Percentiles rank a stretch among this genome's conserved stretches.
Evolutionary conservation across 352 stramenopile genomes (phyloP).

Genomic region (Bremia lactucae): DNA sequence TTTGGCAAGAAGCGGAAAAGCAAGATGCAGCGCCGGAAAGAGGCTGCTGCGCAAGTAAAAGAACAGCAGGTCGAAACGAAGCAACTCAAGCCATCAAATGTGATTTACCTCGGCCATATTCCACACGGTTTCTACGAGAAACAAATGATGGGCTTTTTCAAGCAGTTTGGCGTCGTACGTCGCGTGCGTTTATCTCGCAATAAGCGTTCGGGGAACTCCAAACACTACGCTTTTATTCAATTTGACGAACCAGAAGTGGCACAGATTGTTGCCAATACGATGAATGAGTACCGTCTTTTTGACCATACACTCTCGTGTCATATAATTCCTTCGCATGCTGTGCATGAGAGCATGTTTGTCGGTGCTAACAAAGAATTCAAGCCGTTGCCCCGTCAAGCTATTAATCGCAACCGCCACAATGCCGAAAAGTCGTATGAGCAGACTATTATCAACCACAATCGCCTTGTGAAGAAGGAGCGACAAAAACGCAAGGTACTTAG

Average conservation of each 20-base stretch:
- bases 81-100: conserved; percentile 49
- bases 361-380: conserved; percentile 81
- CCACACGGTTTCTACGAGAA: conserved; percentile 94
- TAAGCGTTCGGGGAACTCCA: conserved; percentile 90
- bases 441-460: conserved; percentile 53
- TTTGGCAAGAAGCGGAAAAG: conserved; percentile 30
- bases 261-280: conserved; percentile 88
- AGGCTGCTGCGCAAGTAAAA: conserved; percentile 11
- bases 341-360: conserved; percentile 85
- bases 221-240: conserved; percentile 95
- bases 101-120: conserved; percentile 96
- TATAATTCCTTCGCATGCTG: conserved; percentile 75
- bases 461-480: conserved; percentile 64
- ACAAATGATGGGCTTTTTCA: conserved; percentile 92
- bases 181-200: conserved; percentile 90
- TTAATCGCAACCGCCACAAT: conserved; percentile 74
- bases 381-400: conserved; percentile 47
- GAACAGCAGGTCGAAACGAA: conserved; percentile 16
- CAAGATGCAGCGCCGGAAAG: conserved; percentile 35
- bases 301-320: conserved; percentile 91
- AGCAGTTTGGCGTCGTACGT: conserved; percentile 91
- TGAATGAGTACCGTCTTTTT: conserved; percentile 92
- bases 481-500: conserved; percentile 66
- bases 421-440: conserved; percentile 70
- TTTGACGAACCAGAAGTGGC: conserved; percentile 90